These are phyloP conservation scores for Nemania abortiva DNA, from an alignment of 2,329 filamentous ascomycete species.

Conservation along the genomic window DNA sequence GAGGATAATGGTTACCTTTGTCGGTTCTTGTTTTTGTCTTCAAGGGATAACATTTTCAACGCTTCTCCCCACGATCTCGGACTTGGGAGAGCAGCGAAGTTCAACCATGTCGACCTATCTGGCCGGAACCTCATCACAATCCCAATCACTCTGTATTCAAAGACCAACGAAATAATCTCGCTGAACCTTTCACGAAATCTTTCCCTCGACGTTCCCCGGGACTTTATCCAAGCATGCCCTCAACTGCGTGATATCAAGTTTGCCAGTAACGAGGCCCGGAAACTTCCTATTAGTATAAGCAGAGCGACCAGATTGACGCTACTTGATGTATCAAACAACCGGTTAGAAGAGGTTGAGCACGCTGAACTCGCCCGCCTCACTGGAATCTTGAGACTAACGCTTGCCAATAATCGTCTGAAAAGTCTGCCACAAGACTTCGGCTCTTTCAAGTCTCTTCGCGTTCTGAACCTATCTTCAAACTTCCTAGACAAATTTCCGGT, in stretches of 20 bases:
- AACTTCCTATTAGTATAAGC: conserved; percentile 84
- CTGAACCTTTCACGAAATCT: conserved; percentile 94
- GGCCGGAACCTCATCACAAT: conserved; percentile 94
- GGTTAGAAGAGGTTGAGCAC: conserved; percentile 86
- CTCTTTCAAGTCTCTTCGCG: conserved; percentile 81
- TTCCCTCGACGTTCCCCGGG: conserved; percentile 90
- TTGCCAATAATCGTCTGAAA: conserved; percentile 92
- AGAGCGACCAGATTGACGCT: conserved; percentile 85
- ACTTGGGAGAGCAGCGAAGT: conserved; percentile 85
- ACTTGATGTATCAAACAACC: conserved; percentile 94
- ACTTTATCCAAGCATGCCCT: conserved; percentile 94
- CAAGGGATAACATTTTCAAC: conserved; percentile 85
- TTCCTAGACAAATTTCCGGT: conserved; percentile 86
- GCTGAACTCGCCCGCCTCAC: conserved; percentile 82
- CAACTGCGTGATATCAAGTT: conserved; percentile 96
- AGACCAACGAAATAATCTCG: conserved; percentile 91
- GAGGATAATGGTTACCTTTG: conserved; percentile 98
- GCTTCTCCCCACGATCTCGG: conserved; percentile 82
- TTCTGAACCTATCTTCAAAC: conserved; percentile 93
- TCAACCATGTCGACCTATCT: conserved; percentile 92
- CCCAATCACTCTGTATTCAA: conserved; percentile 92
- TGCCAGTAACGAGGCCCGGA: conserved; percentile 91
- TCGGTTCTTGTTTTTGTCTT: conserved; percentile 93
- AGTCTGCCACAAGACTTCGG: conserved; percentile 85
- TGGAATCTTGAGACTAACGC: conserved; percentile 86